Percentiles rank a stretch among this genome's conserved stretches.
Conservation (phyloP, 2,329 filamentous ascomycete genomes). For the Arthrobotrys musiformis region DNA sequence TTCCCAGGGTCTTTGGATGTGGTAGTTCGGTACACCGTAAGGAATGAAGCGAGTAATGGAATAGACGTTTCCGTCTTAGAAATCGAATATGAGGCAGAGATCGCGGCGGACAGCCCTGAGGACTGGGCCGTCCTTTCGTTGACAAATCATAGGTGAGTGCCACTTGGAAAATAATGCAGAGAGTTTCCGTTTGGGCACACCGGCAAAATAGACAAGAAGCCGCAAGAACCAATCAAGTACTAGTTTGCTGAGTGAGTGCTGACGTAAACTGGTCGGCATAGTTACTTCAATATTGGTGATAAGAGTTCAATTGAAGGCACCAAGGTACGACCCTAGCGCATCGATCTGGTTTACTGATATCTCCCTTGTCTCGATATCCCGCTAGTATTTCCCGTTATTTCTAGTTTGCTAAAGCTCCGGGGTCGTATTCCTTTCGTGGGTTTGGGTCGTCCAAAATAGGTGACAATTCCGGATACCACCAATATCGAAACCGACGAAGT, state of each 20-base stretch:
- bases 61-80: conserved; percentile 77
- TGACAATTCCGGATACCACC: conserved; percentile 41
- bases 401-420: neutral
- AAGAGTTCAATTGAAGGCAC: conserved; percentile 72
- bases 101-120: conserved; percentile 65
- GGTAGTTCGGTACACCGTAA: conserved; percentile 80
- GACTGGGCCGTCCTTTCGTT: conserved; percentile 75
- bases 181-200: neutral
- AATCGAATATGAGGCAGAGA: conserved; percentile 88
- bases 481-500: conserved; percentile 51
- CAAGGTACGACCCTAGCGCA: conserved; percentile 65
- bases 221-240: neutral
- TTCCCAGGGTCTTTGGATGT: conserved; percentile 87
- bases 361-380: no score
- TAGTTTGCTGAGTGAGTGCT: conserved; percentile 3
- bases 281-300: conserved; percentile 74
- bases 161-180: neutral
- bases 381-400: neutral
- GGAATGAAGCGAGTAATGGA: conserved; percentile 72
- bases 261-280: conserved; percentile 58
- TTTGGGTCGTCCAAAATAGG: conserved; percentile 10
- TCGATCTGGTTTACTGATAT: conserved; percentile 66
- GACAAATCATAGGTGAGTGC: conserved; percentile 87
- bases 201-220: neutral
- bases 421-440: neutral